phyloP scores from a whole-genome alignment of 192 early-diverging fungal species.

The Backusella westeae region DNA sequence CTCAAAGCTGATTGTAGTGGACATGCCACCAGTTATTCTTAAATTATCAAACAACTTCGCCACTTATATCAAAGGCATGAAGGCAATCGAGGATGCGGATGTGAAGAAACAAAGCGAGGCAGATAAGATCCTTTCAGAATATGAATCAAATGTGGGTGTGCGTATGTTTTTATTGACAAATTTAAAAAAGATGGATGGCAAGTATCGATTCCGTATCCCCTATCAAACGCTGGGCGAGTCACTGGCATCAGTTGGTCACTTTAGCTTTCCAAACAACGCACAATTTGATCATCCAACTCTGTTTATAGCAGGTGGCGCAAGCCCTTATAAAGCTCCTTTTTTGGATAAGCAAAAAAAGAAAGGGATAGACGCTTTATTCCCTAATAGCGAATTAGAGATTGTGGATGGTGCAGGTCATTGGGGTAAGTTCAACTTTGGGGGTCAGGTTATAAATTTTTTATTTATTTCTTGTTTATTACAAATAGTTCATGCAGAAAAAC shows the following conservation, averaged over 20 bases:
- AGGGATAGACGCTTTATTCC: constrained; percentile 72
- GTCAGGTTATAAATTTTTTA: neutral
- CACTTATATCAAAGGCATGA: constrained; percentile 54
- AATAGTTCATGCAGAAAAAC: constrained; percentile 8
- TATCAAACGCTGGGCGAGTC: constrained; percentile 63
- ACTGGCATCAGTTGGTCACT: constrained; percentile 49
- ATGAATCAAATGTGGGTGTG: constrained; percentile 51
- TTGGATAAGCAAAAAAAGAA: constrained; percentile 25
- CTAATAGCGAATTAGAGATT: constrained; percentile 57
- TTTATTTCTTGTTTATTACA: neutral
- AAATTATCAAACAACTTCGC: constrained; percentile 54
- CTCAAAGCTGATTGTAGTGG: constrained; percentile 65
- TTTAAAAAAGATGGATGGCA: constrained; percentile 50
- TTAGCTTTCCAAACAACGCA: constrained; percentile 37
- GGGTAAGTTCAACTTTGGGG: constrained; percentile 47
- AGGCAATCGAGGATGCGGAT: constrained; percentile 49
- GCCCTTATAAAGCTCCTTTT: constrained; percentile 63
- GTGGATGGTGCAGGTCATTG: constrained; percentile 88
- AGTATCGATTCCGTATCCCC: constrained; percentile 73
- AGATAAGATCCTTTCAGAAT: constrained; percentile 53
- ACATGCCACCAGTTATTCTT: constrained; percentile 59
- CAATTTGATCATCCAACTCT: constrained; percentile 63
- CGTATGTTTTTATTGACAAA: constrained; percentile 92
- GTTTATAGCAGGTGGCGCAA: constrained; percentile 78
- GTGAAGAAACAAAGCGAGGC: constrained; percentile 57